Conservation (phyloP, 768 basidiomycete species). For the Russula abietina region DNA sequence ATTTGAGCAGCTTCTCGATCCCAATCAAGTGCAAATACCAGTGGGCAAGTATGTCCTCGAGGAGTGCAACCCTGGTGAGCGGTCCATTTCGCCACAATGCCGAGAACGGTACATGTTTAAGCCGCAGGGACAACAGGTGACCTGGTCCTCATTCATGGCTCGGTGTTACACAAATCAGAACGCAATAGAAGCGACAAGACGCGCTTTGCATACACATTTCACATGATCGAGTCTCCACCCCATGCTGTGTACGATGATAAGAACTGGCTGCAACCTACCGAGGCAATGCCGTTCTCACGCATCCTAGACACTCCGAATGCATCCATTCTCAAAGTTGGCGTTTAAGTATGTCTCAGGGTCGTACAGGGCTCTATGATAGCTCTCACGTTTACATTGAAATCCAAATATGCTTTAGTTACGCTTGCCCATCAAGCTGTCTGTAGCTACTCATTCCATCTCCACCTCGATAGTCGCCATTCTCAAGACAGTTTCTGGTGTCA, state of each 20-base stretch:
- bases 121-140: constrained; percentile 54
- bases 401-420: not conserved
- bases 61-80: constrained; percentile 64
- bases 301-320: constrained; percentile 38
- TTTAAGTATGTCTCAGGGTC: constrained; percentile 1
- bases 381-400: not conserved
- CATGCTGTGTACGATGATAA: constrained; percentile 74
- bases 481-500: constrained; percentile 36
- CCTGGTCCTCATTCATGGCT: constrained; percentile 89
- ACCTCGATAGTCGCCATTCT: constrained; percentile 21
- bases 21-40: constrained; percentile 30
- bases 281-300: constrained; percentile 72
- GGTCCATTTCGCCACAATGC: not conserved
- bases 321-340: constrained; percentile 23
- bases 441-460: constrained; percentile 6
- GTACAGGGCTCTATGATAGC: not conserved
- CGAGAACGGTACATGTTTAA: not conserved
- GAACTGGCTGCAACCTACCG: constrained; percentile 94
- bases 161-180: constrained; percentile 88
- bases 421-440: not conserved
- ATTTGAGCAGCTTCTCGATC: constrained; percentile 57
- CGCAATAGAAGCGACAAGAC: constrained; percentile 75
- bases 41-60: constrained; percentile 58
- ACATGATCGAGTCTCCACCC: constrained; percentile 79
- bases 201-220: constrained; percentile 93